Percentiles rank a stretch among this genome's conserved stretches.
Conservation (phyloP, 495 filamentous ascomycete species). For the Penicillium herquei region DNA sequence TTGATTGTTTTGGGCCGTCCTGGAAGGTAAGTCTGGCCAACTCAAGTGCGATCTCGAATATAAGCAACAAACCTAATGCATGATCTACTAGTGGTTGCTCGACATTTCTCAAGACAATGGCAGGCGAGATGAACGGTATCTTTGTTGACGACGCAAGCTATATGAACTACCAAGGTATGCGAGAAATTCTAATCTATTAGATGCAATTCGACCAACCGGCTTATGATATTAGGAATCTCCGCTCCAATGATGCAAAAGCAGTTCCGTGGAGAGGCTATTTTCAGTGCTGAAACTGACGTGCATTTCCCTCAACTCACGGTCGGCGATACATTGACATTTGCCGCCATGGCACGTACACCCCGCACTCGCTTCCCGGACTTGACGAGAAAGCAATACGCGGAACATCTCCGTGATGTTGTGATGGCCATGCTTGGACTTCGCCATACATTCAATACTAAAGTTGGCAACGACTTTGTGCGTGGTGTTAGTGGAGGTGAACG, state of each 20-base stretch:
- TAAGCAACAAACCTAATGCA: too few relatives aligned
- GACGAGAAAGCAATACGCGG: conserved; percentile 48
- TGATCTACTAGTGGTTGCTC: conserved; percentile 67
- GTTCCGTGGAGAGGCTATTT: conserved; percentile 64
- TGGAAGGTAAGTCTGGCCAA: too few relatives aligned
- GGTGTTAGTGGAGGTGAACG: conserved; percentile 81
- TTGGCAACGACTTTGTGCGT: conserved; percentile 77
- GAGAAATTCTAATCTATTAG: too few relatives aligned
- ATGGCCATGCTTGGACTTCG: conserved; percentile 77
- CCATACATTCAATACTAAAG: conserved; percentile 71
- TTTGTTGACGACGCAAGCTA: conserved; percentile 53
- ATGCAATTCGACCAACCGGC: too few relatives aligned
- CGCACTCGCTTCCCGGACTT: conserved; percentile 17
- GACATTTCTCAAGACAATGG: conserved; percentile 71
- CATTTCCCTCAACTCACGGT: conserved; percentile 62
- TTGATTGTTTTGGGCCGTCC: conserved; percentile 68
- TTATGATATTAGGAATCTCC: too few relatives aligned
- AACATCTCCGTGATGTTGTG: conserved; percentile 69
- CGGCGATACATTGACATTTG: conserved; percentile 59
- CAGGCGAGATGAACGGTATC: conserved; percentile 65
- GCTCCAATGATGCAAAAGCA: conserved; percentile 45
- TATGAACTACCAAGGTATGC: conserved; percentile 58
- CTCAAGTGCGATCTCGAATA: too few relatives aligned
- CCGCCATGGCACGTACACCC: conserved; percentile 46
- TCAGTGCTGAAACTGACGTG: conserved; percentile 56